These are phyloP conservation scores for Hemerocallis citrina DNA, from an alignment of 106 monocot genomes.

Conservation along the genomic window DNA sequence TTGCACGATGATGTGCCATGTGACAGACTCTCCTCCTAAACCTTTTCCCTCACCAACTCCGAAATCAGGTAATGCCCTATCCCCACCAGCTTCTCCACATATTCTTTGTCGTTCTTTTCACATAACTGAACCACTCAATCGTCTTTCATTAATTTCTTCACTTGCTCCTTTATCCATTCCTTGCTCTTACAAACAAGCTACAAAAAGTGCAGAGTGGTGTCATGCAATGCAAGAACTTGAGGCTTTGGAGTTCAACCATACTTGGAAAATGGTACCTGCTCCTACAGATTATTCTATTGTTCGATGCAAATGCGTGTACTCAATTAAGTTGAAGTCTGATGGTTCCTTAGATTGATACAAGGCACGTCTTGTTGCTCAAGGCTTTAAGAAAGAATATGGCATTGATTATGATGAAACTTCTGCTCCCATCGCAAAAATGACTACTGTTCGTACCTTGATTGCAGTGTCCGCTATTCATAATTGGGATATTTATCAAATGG, in stretches of 20 bases:
- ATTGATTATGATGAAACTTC: conserved; percentile 28
- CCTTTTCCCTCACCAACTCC: conserved; percentile 6
- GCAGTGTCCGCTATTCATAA: not conserved
- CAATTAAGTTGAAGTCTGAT: conserved; percentile 9
- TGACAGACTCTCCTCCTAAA: not conserved
- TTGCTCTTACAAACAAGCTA: conserved; percentile 6
- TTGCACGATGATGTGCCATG: not conserved
- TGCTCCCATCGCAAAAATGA: conserved; percentile 23
- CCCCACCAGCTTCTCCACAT: not conserved
- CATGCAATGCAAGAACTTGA: conserved; percentile 13
- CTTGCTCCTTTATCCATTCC: conserved; percentile 6
- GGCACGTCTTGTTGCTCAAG: conserved; percentile 14
- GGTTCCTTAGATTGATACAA: conserved; percentile 23
- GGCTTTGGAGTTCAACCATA: not conserved
- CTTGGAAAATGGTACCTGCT: not conserved
- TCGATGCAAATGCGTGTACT: conserved; percentile 7
- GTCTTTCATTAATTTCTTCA: conserved; percentile 6
- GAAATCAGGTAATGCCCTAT: not conserved
- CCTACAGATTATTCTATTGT: not conserved
- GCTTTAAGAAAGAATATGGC: conserved; percentile 17
- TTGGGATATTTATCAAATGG: conserved; percentile 13
- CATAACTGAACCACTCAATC: not conserved
- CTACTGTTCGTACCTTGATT: conserved; percentile 12
- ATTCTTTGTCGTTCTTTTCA: not conserved
- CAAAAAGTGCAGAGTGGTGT: conserved; percentile 13